These are phyloP conservation scores for Botrytis deweyae DNA, from an alignment of 2,329 filamentous ascomycete genomes.

Conservation along the genomic window DNA sequence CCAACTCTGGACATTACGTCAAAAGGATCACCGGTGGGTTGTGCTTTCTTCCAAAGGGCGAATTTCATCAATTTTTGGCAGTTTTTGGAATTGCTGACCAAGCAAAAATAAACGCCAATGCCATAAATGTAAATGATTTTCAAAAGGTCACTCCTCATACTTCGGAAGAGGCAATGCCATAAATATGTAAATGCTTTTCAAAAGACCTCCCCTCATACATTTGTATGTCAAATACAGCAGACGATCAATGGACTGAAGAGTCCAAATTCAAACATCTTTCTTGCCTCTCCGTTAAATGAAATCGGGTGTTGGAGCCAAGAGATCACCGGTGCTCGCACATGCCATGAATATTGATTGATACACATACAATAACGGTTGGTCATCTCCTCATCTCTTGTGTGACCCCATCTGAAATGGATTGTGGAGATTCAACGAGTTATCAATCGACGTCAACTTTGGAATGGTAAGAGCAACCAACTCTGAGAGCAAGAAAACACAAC, in stretches of 20 bases:
- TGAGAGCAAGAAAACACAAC: neutral
- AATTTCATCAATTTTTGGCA: too few relatives aligned
- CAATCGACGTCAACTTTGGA: neutral
- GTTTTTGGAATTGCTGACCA: too few relatives aligned
- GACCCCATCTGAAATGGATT: neutral
- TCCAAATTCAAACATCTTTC: neutral
- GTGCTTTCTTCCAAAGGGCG: too few relatives aligned
- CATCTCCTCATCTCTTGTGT: neutral
- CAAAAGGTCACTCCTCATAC: too few relatives aligned
- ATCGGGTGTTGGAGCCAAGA: too few relatives aligned
- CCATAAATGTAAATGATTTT: too few relatives aligned
- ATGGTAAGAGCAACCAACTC: too few relatives aligned
- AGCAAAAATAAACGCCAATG: too few relatives aligned
- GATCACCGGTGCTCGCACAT: neutral
- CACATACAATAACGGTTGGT: neutral
- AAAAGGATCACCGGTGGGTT: neutral
- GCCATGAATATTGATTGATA: neutral
- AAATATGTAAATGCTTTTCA: too few relatives aligned
- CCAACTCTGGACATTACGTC: neutral
- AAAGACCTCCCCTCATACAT: too few relatives aligned
- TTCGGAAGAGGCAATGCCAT: neutral
- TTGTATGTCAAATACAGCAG: neutral
- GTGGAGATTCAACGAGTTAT: too few relatives aligned
- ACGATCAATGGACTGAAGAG: neutral
- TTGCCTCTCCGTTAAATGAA: neutral